Evolutionary conservation across 2,329 filamentous ascomycete species (phyloP), one percentile per base, ranked within the genome.

Genomic region (Calonectria hawksworthii): DNA sequence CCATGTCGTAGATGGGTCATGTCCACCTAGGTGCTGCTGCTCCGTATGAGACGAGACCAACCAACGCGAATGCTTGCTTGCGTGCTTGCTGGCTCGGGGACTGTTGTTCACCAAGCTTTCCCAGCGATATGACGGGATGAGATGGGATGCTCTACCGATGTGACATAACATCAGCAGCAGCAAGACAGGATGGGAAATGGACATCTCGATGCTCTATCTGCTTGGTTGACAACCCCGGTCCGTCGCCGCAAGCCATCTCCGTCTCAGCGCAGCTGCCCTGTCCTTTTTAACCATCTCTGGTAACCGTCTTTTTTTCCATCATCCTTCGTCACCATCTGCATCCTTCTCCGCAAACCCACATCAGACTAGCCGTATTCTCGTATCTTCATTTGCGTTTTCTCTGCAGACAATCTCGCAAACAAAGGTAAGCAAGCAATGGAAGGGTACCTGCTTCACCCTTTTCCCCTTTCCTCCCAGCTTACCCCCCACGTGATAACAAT

Each of bases 401-500:
- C 41, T 50, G 61, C 41, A 2, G 36, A 32, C 38, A 41, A 65
- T 50, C 61, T 50, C 23, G 61, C 61, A 65, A 65, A 50, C 26
- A 41, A 50, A 65, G 61, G 61, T 50, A 65, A 44, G 61, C 41
- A 65, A 50, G 38, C 28, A 65, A 63, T 63, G 36, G 36, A 63
- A 63, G 34, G 56, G 56, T 41, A 28, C 34, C 28, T 63, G 34
- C 56, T 63, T 63, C 36, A 63, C 56, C 56, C 61, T 64, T 14
- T 38, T 23, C 61, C 41, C 38, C 38, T 50, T 50, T 50, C 38
- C 26, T 44, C 21, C 9, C 61, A 65, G 23, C 61, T 50, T 65
- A 65, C 61, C 61, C 41, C 41, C 61, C 61, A 65, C 61, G 61
- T 65, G 61, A 65, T 65, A 28, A 26, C 32, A 63, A 63, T 44